phyloP scores from a whole-genome alignment of 495 filamentous ascomycete genomes.

The Penicillium herquei region DNA sequence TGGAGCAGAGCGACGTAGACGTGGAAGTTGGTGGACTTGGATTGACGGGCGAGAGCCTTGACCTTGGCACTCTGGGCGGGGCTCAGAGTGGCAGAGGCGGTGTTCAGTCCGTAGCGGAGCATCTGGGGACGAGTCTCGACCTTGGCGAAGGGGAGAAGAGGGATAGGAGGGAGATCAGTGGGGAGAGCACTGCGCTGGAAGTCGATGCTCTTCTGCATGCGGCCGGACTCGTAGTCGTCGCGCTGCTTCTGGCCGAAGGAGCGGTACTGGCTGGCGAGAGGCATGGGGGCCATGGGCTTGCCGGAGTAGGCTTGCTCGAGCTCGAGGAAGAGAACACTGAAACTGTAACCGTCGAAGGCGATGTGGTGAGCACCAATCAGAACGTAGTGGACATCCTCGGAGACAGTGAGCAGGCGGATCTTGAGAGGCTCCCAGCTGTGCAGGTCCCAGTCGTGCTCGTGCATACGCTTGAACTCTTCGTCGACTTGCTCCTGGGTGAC shows the following conservation, averaged over 20 bases:
- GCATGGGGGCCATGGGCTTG: not conserved
- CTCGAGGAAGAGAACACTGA: not conserved
- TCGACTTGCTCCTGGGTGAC: too few species aligned
- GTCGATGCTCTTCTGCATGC: not conserved
- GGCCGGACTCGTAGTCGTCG: not conserved
- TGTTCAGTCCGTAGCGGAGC: not conserved
- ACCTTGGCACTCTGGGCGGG: not conserved
- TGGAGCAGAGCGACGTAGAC: not conserved
- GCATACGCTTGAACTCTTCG: not conserved
- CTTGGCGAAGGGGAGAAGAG: not conserved
- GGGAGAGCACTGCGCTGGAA: not conserved
- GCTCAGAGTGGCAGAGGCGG: not conserved
- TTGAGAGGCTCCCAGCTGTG: not conserved
- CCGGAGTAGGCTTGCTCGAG: not conserved
- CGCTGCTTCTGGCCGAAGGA: not conserved
- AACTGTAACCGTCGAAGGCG: not conserved
- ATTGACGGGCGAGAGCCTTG: not conserved
- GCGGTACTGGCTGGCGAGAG: not conserved
- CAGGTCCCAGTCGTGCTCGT: not conserved
- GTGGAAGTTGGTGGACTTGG: not conserved
- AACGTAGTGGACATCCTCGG: not conserved
- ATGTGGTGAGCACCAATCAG: not conserved
- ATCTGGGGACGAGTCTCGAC: not conserved
- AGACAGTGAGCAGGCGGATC: not conserved
- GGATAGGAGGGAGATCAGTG: not conserved